Evolutionary conservation across 108 stramenopile genomes (phyloP), one percentile per base, ranked within the genome.

Genomic region (Cyclotella atomus): DNA sequence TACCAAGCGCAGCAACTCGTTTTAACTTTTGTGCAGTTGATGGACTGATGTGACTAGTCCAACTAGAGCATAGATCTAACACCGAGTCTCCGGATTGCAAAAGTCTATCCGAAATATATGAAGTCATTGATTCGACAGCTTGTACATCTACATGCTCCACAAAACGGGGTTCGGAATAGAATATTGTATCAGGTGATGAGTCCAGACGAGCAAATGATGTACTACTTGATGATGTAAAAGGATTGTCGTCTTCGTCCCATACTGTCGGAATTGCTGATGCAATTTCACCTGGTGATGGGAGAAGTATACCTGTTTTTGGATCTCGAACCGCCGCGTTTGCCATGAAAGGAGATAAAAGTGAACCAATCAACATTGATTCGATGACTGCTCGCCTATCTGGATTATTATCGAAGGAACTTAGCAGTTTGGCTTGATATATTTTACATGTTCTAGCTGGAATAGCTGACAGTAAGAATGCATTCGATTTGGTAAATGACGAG

Each of bases 61-160:
- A 94, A 71, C 89, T 90, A 15, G 91, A 91, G 74, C 93, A 94
- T 20, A 94, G 67, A 73, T 94, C 93, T 45, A 94, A 66, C 7
- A 93, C 89, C 1, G 73, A 75, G 68, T 89, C 88, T 32, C 80
- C 81, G 3, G 43, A 21, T 29, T 64, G 63, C 7, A 91, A 44
- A 17, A 86, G 75, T 21, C 59, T 35, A 24, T 83, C 68, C 3
- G 88, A 83, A 75, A 91, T 78, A 64, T 90, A 94, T 12, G 71
- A 56, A 23, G 89, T 91, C 84, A 91, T 81, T 20, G 76, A 52
- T 52, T 90, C 65, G 15, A 91, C 93, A 6, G 93, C 93, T 29
- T 85, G 81, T 21, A 76, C 88, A 67, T 94, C 93, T 16, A 94
- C 89, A 73, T 94, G 93, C 57, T 94, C 93, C 9, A 90, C 90